phyloP scores from a whole-genome alignment of 129 eudicot genomes.

The Helichrysum umbraculigerum region DNA sequence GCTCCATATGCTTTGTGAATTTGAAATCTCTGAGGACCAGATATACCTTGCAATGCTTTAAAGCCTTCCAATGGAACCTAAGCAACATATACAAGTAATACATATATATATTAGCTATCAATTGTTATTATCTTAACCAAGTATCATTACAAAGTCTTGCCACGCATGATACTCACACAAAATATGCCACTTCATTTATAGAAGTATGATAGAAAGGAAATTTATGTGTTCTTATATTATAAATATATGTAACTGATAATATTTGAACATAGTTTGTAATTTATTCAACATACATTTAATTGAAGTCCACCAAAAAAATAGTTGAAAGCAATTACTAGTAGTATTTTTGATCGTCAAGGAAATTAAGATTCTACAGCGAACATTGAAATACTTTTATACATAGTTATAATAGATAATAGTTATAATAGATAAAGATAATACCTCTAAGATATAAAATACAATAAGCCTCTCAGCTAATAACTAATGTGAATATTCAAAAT shows the following conservation, averaged over 20 bases:
- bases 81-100: background rate
- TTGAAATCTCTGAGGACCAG: slow-evolving; percentile 97
- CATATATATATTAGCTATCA: background rate
- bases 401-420: background rate
- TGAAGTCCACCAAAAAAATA: background rate
- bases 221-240: background rate
- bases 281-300: no score
- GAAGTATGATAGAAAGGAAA: background rate
- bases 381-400: background rate
- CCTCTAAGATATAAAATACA: background rate
- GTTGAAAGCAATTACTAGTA: background rate
- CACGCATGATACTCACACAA: background rate
- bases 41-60: slow-evolving; percentile 93
- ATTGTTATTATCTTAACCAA: no score
- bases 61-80: slow-evolving; percentile 98
- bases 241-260: background rate
- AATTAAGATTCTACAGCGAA: background rate
- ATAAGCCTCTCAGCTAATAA: background rate
- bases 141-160: no score
- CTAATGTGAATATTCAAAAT: background rate
- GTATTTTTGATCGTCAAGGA: background rate
- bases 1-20: slow-evolving; percentile 98
- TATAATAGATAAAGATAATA: no score
- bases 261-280: background rate
- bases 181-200: background rate